Conservation (phyloP, 1,284 basidiomycete genomes). For the Sporisorium sorghi region DNA sequence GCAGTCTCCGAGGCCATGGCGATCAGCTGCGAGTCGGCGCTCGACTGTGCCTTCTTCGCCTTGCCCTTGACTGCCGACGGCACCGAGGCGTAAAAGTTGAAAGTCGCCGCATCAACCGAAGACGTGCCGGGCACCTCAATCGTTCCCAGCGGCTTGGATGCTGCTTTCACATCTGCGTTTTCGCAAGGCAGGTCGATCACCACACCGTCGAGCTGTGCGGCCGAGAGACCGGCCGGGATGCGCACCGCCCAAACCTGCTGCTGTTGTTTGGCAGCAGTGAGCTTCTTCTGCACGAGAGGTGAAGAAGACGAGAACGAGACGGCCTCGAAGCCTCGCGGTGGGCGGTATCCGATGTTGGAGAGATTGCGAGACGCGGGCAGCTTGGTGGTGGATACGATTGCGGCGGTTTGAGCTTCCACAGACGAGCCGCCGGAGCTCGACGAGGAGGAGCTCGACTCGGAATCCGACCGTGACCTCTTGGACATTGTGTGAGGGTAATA, state of each 20-base stretch:
- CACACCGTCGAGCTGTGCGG: slow-evolving; percentile 42
- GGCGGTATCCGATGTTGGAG: slow-evolving; percentile 41
- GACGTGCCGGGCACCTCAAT: slow-evolving; percentile 22
- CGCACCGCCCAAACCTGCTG: slow-evolving; percentile 51
- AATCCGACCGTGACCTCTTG: slow-evolving; percentile 36
- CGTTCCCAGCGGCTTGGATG: slow-evolving; percentile 25
- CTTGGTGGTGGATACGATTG: slow-evolving; percentile 31
- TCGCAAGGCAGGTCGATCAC: slow-evolving; percentile 39
- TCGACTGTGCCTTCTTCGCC: slow-evolving; percentile 18
- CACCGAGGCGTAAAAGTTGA: slow-evolving; percentile 42
- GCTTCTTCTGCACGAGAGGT: slow-evolving; percentile 29
- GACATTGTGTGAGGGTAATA: slow-evolving; percentile 14
- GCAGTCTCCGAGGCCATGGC: slow-evolving; percentile 47
- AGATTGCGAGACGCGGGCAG: slow-evolving; percentile 31
- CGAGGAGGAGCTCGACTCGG: slow-evolving; percentile 39
- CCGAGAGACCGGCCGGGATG: slow-evolving; percentile 37
- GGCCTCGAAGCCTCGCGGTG: slow-evolving; percentile 44
- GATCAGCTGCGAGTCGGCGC: slow-evolving; percentile 54
- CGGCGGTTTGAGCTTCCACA: slow-evolving; percentile 31
- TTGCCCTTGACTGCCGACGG: slow-evolving; percentile 29
- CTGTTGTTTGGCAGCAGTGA: slow-evolving; percentile 11
- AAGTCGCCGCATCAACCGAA: slow-evolving; percentile 25
- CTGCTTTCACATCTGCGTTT: slow-evolving; percentile 11
- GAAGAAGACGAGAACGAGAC: slow-evolving; percentile 27
- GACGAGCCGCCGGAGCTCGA: slow-evolving; percentile 42